Percentiles rank a stretch among this genome's conserved stretches.
Conservation (phyloP, 768 basidiomycete species). For the Russula sp. region DNA sequence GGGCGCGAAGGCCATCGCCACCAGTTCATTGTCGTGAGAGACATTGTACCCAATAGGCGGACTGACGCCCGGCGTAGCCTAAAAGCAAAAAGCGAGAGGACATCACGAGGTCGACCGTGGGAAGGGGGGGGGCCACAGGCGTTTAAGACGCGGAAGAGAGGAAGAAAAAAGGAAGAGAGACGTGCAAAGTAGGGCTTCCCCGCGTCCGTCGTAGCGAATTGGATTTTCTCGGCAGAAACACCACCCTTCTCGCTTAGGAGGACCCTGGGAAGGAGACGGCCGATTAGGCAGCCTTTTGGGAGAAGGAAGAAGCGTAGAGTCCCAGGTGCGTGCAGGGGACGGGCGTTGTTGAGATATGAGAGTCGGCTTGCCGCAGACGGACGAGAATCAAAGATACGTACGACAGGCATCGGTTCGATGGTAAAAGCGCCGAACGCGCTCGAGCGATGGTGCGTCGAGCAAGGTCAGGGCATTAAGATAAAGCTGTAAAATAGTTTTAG, state of each 20-base stretch:
- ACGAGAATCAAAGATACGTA: conserved; percentile 32
- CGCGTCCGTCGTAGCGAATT: conserved; percentile 50
- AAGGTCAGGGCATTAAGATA: conserved; percentile 53
- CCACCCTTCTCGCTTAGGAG: conserved; percentile 56
- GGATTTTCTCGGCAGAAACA: conserved; percentile 40
- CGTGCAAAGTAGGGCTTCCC: conserved; percentile 77
- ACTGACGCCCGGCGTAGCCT: conserved; percentile 42
- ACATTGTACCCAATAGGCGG: conserved; percentile 74
- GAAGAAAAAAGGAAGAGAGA: conserved; percentile 17
- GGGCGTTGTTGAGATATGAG: background rate
- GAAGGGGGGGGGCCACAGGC: background rate
- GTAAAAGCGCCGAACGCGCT: conserved; percentile 60
- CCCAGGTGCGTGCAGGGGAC: no score
- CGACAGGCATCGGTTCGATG: conserved; percentile 72
- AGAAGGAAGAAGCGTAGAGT: background rate
- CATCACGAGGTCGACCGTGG: background rate
- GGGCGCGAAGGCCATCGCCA: conserved; percentile 56
- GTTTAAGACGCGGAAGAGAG: background rate
- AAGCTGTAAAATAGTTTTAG: conserved; percentile 37
- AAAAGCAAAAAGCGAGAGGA: background rate
- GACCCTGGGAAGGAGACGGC: conserved; percentile 64
- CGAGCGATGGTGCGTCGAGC: conserved; percentile 51
- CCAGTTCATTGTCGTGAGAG: conserved; percentile 69
- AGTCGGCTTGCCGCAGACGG: background rate
- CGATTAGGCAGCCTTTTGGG: conserved; percentile 62